Base-by-base conservation (phyloP, 1,284 basidiomycete genomes). In the Athelia sp. region DNA sequence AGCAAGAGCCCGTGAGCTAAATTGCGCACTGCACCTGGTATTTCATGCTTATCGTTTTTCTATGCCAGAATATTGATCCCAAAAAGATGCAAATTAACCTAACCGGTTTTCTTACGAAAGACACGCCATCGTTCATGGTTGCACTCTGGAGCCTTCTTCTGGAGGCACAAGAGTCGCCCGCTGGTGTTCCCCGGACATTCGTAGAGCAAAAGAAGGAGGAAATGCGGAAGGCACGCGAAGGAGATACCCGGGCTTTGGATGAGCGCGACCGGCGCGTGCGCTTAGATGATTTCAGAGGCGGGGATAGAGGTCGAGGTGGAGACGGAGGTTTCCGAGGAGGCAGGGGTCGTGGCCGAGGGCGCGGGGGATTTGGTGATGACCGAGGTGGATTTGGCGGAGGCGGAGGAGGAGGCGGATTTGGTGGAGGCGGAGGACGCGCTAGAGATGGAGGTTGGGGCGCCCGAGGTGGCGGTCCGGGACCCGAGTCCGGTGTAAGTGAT, bases 121-220 rank as follows among this genome's bases (percentile, higher is more conserved):
- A 86, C 51, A 96, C 96, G 0, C 74, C 89, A 0, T 69, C 76
- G 0, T 98, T 99, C 68, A 96, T 98, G 90, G 68, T 74, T 17
- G 78, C 86, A 9, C 77, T 99, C 1, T 99, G 97, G 97, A 83
- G 78, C 24, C 75, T 98, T 8, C 74, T 99, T 6, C 69, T 99
- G 4, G 91, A 93, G 55, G 96, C 96, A 2, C 96, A 98, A 67
- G 75, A 79, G 36, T 92, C 91, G 24, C 80, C 90, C 1, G 89
- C 90, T 6, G 94, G 94, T 53, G 91, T 99, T 0, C 96, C 96
- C 2, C 81, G 82, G n/a, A 87, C 87, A 21, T 94, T 98, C 63
- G 86, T 99, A 19, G 93, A 98, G 60, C 87, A 91, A 63, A 98
- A 98, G 72, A 99, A 99, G 70, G 83, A 84, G 60, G 96, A 99